Evolutionary conservation across 176 grass and related monocot species (phyloP).

Genomic region (Aegilops bicornis): DNA sequence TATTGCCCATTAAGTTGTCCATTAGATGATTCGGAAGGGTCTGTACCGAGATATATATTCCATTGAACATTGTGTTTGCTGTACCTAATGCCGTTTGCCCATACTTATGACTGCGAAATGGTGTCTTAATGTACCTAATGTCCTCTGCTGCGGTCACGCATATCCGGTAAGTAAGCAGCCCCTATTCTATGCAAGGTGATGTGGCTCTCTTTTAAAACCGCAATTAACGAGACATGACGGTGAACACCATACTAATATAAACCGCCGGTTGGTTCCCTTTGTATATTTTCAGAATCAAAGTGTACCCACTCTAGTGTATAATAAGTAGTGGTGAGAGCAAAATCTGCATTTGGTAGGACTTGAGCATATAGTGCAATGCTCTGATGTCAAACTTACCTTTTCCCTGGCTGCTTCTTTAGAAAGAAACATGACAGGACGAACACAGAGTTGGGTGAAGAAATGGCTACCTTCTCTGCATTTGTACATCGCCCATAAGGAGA

Average conservation of each 20-base stretch:
- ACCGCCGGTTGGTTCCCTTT: neutral
- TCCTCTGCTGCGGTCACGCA: neutral
- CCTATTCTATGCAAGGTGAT: slow-evolving; percentile 6
- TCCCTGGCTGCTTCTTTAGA: neutral
- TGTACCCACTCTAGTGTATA: neutral
- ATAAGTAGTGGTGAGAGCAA: neutral
- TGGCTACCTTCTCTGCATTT: neutral
- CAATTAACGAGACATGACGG: slow-evolving; percentile 1
- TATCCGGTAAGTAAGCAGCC: neutral
- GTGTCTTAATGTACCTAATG: slow-evolving; percentile 29
- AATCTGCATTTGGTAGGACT: neutral
- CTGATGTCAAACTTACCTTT: neutral
- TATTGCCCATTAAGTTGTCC: slow-evolving; percentile 18
- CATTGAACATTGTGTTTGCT: neutral
- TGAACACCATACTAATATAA: neutral
- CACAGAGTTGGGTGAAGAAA: neutral
- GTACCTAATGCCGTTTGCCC: slow-evolving; percentile 36
- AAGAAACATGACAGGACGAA: neutral
- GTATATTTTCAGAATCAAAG: neutral
- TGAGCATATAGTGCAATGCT: neutral
- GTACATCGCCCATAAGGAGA: too few relatives aligned
- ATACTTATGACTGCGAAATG: slow-evolving; percentile 25
- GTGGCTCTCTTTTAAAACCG: too few relatives aligned
- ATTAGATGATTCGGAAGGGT: neutral
- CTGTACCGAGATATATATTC: slow-evolving; percentile 4